Conservation (phyloP, 805 yeast species). For the Metschnikowia gelsemii region DNA sequence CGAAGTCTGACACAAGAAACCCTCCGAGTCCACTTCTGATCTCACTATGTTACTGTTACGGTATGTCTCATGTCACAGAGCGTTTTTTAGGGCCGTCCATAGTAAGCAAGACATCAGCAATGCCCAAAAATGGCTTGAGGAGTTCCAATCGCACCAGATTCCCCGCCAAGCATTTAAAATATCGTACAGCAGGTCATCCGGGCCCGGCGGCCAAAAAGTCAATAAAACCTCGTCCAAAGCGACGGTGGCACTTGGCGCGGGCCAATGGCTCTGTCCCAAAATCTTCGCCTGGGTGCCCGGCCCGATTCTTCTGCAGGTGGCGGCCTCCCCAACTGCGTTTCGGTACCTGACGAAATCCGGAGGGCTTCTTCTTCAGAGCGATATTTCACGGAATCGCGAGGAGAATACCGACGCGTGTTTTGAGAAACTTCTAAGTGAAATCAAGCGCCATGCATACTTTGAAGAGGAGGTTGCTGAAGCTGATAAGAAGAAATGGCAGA, state of each 20-base stretch:
- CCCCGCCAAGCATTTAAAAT: constrained; percentile 48
- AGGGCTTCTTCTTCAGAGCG: constrained; percentile 59
- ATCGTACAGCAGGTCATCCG: constrained; percentile 61
- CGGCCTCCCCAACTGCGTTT: constrained; percentile 36
- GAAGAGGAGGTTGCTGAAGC: constrained; percentile 48
- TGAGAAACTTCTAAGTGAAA: constrained; percentile 53
- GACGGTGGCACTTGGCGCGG: constrained; percentile 48
- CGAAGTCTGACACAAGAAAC: too few relatives aligned
- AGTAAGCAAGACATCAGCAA: constrained; percentile 15
- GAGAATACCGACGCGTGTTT: constrained; percentile 58
- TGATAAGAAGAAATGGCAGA: constrained; percentile 53
- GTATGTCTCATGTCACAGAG: too few relatives aligned
- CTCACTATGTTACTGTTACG: too few relatives aligned
- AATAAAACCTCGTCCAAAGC: constrained; percentile 72
- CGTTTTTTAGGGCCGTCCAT: constrained; percentile 2
- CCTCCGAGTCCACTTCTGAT: too few relatives aligned
- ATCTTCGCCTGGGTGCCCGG: constrained; percentile 58
- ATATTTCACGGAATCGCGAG: constrained; percentile 56
- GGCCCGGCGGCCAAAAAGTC: constrained; percentile 89
- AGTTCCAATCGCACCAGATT: constrained; percentile 30
- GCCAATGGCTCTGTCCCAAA: constrained; percentile 43
- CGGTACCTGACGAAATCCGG: constrained; percentile 57
- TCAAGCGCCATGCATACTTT: constrained; percentile 47
- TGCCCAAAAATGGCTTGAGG: constrained; percentile 46
- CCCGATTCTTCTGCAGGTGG: constrained; percentile 45